Percentiles rank a stretch among this genome's conserved stretches.
These are phyloP conservation scores for Salix brachista DNA, from an alignment of 345 rosid species.

Conservation along the genomic window DNA sequence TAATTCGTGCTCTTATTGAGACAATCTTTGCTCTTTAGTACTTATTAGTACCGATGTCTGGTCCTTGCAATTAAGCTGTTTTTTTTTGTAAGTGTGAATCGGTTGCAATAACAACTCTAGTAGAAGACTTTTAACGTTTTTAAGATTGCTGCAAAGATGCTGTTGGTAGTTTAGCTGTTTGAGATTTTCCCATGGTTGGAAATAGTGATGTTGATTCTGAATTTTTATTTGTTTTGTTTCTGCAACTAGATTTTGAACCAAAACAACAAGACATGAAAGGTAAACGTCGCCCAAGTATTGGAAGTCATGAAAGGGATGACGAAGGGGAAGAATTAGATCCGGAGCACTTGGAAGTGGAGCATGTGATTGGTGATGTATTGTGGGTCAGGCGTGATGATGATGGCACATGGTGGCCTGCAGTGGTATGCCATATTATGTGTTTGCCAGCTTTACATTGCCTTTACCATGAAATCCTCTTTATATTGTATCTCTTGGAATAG, in stretches of 20 bases:
- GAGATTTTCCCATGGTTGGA: neutral
- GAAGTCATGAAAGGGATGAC: slow-evolving; percentile 11
- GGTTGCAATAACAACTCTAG: neutral
- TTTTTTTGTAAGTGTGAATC: neutral
- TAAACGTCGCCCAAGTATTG: slow-evolving; percentile 8
- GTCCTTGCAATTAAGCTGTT: neutral
- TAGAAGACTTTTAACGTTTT: neutral
- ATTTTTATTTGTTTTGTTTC: neutral
- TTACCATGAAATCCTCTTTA: neutral
- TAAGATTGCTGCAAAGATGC: neutral
- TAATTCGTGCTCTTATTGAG: neutral
- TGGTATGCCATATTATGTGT: slow-evolving; percentile 29
- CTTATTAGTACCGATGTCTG: neutral
- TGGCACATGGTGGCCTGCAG: slow-evolving; percentile 61
- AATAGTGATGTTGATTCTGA: neutral
- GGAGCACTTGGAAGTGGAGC: slow-evolving; percentile 19
- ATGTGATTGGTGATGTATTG: slow-evolving; percentile 35
- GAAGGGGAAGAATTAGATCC: slow-evolving; percentile 18
- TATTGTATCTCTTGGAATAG: no score
- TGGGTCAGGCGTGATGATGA: slow-evolving; percentile 38
- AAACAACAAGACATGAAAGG: slow-evolving; percentile 18
- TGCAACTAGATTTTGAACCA: slow-evolving; percentile 9
- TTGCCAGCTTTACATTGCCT: neutral
- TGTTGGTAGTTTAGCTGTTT: neutral
- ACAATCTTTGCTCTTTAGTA: neutral